These are phyloP conservation scores for Neofusicoccum kwambonambiense DNA, from an alignment of 2,329 filamentous ascomycete species.

Conservation along the genomic window DNA sequence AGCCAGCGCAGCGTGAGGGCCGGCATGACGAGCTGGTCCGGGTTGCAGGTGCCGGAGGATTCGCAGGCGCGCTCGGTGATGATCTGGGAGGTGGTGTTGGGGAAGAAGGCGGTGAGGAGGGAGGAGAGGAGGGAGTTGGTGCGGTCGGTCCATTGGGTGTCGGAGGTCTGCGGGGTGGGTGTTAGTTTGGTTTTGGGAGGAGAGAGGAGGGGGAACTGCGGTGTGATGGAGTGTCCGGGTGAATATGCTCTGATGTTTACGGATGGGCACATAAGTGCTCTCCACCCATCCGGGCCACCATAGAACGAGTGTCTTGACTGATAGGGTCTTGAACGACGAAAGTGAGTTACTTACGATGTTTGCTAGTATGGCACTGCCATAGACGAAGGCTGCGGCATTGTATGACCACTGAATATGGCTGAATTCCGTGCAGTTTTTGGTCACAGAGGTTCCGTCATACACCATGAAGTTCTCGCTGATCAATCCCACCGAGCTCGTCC, in stretches of 20 bases:
- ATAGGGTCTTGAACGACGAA: no score
- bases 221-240: no score
- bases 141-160: conserved; percentile 52
- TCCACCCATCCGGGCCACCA: no score
- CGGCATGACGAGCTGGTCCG: conserved; percentile 74
- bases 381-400: conserved; percentile 55
- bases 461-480: conserved; percentile 50
- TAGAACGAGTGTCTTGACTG: no score
- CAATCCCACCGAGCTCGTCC: conserved; percentile 49
- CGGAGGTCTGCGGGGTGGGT: conserved; percentile 43
- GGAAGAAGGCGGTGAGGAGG: conserved; percentile 51
- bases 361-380: conserved; percentile 58
- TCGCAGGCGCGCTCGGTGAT: conserved; percentile 70
- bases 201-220: neutral
- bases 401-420: conserved; percentile 59
- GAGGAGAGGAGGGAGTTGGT: conserved; percentile 58
- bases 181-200: neutral
- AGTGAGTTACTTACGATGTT: conserved; percentile 44
- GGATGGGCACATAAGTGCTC: neutral
- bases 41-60: conserved; percentile 58
- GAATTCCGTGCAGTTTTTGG: conserved; percentile 48
- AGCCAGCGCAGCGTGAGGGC: conserved; percentile 70
- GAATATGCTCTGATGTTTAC: neutral
- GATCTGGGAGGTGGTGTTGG: conserved; percentile 47
- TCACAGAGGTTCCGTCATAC: conserved; percentile 44